Percentiles rank a stretch among this genome's conserved stretches.
These are phyloP conservation scores for Hyparrhenia diplandra DNA, from an alignment of 176 grass and related monocot genomes.

Conservation along the genomic window DNA sequence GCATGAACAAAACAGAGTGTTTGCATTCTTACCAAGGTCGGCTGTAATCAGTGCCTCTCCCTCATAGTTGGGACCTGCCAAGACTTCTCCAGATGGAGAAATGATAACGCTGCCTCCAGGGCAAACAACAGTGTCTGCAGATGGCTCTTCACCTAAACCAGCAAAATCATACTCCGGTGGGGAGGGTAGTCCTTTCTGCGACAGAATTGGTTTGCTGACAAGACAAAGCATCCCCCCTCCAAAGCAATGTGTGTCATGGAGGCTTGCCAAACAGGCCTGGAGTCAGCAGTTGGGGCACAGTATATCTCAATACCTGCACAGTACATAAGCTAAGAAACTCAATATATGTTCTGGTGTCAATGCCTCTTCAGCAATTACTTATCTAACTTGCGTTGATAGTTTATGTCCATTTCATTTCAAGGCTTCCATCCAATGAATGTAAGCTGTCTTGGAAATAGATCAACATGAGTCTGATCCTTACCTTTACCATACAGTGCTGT, in stretches of 20 bases:
- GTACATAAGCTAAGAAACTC: background rate
- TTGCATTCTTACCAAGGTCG: constrained; percentile 57
- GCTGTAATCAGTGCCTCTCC: constrained; percentile 77
- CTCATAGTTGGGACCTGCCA: constrained; percentile 88
- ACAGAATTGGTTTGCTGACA: constrained; percentile 93
- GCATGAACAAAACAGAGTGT: background rate
- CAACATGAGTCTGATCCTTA: constrained; percentile 1
- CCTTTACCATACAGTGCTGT: constrained; percentile 93
- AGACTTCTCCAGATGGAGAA: constrained; percentile 73
- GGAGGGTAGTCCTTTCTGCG: constrained; percentile 84
- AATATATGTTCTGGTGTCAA: background rate
- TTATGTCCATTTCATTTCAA: background rate
- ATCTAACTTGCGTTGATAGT: background rate
- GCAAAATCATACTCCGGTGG: constrained; percentile 66
- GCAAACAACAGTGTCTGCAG: constrained; percentile 74
- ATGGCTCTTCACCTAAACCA: constrained; percentile 71
- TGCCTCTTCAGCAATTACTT: background rate
- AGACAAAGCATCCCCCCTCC: constrained; percentile 87
- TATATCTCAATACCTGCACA: constrained; percentile 84
- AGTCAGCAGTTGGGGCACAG: constrained; percentile 87
- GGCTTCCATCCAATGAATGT: background rate
- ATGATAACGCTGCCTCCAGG: constrained; percentile 90
- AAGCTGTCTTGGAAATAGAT: background rate
- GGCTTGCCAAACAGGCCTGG: constrained; percentile 81
- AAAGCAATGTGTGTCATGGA: constrained; percentile 86